Conservation (phyloP, 306 rosid genomes). For the Acacia crassicarpa region DNA sequence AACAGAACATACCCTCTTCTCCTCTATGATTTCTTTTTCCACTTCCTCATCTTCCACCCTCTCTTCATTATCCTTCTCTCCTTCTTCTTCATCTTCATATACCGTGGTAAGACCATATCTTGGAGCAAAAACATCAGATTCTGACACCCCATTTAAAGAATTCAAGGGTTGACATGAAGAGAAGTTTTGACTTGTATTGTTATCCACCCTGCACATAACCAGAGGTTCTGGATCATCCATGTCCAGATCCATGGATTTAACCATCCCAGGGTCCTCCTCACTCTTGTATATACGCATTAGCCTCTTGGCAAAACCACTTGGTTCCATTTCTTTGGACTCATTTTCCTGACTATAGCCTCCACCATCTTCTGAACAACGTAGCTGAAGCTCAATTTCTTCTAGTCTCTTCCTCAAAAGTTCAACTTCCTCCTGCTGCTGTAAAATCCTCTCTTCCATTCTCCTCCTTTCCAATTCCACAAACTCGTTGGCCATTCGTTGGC, state of each 20-base stretch:
- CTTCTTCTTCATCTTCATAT: conserved; percentile 69
- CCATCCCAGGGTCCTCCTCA: conserved; percentile 78
- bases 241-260: conserved; percentile 96
- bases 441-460: conserved; percentile 89
- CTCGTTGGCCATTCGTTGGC: conserved; percentile 87
- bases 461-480: conserved; percentile 86
- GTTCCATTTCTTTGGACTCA: conserved; percentile 55
- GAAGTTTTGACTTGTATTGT: conserved; percentile 36
- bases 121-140: conserved; percentile 45
- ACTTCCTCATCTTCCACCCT: conserved; percentile 64
- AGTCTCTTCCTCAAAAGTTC: conserved; percentile 78
- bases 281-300: conserved; percentile 69
- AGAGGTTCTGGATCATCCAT: conserved; percentile 89
- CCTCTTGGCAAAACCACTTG: conserved; percentile 67
- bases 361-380: conserved; percentile 44
- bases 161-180: conserved; percentile 39
- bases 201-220: conserved; percentile 38
- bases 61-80: conserved; percentile 45
- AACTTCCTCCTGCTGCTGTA: conserved; percentile 91
- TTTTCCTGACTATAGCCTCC: conserved; percentile 40
- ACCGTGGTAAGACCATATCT: conserved; percentile 76
- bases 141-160: conserved; percentile 34
- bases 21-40: conserved; percentile 88
- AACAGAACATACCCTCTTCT: conserved; percentile 68
- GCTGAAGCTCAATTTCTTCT: conserved; percentile 82